phyloP scores from a whole-genome alignment of 2,329 filamentous ascomycete genomes.

The Cercospora zeae-maydis region DNA sequence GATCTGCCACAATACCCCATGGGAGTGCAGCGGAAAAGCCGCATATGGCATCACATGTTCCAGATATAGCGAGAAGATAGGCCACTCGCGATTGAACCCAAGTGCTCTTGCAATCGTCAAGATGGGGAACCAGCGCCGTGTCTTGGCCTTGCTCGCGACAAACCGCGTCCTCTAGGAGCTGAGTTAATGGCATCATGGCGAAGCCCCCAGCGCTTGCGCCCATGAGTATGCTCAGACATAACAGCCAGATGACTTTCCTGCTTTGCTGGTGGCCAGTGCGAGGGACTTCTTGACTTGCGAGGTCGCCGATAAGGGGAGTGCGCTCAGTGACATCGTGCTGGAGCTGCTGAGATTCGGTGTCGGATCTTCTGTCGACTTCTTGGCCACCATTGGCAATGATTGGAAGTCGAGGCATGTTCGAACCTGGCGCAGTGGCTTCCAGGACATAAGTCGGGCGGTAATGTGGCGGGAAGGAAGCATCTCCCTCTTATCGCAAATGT shows the following conservation, averaged over 20 bases:
- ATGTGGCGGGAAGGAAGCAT: neutral
- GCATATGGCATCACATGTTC: neutral
- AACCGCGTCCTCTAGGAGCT: neutral
- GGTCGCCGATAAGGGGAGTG: neutral
- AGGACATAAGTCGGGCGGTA: neutral
- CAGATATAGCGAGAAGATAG: neutral
- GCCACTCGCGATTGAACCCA: neutral
- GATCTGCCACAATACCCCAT: neutral
- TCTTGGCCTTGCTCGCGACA: neutral
- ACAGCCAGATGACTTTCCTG: neutral
- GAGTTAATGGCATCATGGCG: neutral
- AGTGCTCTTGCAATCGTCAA: neutral
- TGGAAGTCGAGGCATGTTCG: neutral
- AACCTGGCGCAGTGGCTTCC: neutral
- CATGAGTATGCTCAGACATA: neutral
- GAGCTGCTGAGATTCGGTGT: neutral
- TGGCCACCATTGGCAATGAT: neutral
- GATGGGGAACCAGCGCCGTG: neutral
- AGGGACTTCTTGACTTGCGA: neutral
- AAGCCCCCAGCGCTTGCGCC: neutral
- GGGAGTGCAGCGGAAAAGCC: neutral
- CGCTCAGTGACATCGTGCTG: neutral
- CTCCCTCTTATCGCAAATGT: neutral
- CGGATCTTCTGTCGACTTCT: neutral
- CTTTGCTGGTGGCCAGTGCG: neutral